Conservation (phyloP, 2,329 filamentous ascomycete genomes). For the Aspergillus quadricinctus region DNA sequence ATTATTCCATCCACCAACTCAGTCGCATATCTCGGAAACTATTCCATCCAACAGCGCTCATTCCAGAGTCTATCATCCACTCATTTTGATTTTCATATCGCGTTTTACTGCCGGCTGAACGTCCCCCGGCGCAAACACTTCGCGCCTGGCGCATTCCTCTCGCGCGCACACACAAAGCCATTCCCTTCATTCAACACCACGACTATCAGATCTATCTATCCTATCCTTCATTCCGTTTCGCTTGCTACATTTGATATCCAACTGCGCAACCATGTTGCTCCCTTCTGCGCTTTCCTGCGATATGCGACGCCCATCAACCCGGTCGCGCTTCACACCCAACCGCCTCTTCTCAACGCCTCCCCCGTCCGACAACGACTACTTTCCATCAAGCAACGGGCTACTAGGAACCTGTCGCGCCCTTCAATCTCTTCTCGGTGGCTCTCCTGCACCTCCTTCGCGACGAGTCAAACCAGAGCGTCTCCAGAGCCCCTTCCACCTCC, state of each 20-base stretch:
- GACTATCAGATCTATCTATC: conserved; percentile 4
- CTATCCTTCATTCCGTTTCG: not conserved
- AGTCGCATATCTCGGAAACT: conserved; percentile 30
- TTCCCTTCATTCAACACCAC: conserved; percentile 9
- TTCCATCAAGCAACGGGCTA: conserved; percentile 34
- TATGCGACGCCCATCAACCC: conserved; percentile 29
- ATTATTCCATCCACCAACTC: conserved; percentile 59
- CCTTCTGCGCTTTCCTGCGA: conserved; percentile 46
- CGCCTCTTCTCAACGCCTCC: conserved; percentile 38
- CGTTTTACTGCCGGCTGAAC: conserved; percentile 19
- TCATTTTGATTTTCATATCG: conserved; percentile 16
- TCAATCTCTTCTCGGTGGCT: conserved; percentile 39
- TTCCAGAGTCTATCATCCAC: conserved; percentile 2
- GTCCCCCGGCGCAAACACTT: conserved; percentile 29
- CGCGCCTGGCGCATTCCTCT: conserved; percentile 4
- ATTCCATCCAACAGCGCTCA: conserved; percentile 22
- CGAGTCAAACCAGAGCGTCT: conserved; percentile 34
- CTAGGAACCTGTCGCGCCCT: conserved; percentile 41
- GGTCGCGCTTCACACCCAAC: conserved; percentile 32
- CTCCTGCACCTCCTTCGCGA: conserved; percentile 35
- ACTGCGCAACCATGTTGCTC: conserved; percentile 36
- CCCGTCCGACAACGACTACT: conserved; percentile 31
- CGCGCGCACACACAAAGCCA: conserved; percentile 18
- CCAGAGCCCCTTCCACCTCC: conserved; percentile 36
- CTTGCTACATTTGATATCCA: not conserved